Evolutionary conservation across 2,329 filamentous ascomycete species (phyloP), one percentile per base, ranked within the genome.

Genomic region (Fusarium sterilihyphosum): DNA sequence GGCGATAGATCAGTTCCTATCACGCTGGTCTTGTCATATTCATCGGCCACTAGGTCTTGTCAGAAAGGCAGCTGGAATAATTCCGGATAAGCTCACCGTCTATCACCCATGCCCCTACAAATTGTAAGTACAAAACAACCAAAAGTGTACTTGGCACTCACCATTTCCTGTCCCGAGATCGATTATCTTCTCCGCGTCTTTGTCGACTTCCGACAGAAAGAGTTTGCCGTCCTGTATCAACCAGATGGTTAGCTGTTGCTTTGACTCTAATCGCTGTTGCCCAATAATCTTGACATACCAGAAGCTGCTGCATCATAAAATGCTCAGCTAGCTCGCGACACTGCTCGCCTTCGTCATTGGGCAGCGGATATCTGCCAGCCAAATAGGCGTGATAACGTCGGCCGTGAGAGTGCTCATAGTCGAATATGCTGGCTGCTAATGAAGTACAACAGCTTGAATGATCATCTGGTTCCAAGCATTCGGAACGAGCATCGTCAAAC

Each of bases 141-240:
- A 54, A 14, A 14, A 14, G 7, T 26, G 26, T 31, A 8, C 41
- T 13, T 16, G 26, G 22, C 16, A 73, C 80, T 74, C 76, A 84
- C 85, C 85, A 17, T 84, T 87, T 8, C 87, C 86, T 4, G 87
- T 88, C 20, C 87, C 87, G 14, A 88, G 78, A 49, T 87, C 86
- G 18, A 87, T 78, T 38, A 88, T 85, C 57, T 82, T 85, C 41
- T 84, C 79, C 0, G 84, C 84, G 24, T 81, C 67, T 17, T 82
- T 77, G 12, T 81, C 82, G 35, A 86, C 80, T 12, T 84, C 84
- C 4, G 84, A 80, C 41, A 81, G 78, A 63, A 84, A 84, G 22
- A 86, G 79, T 40, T 81, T 81, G 6, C 84, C 83, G 22, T 81
- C 78, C 80, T 85, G 54, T 33, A 61, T 29, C 20, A 29, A 50